These are phyloP conservation scores for Aspergillus amoenus DNA, from an alignment of 2,329 filamentous ascomycete genomes.

Conservation along the genomic window DNA sequence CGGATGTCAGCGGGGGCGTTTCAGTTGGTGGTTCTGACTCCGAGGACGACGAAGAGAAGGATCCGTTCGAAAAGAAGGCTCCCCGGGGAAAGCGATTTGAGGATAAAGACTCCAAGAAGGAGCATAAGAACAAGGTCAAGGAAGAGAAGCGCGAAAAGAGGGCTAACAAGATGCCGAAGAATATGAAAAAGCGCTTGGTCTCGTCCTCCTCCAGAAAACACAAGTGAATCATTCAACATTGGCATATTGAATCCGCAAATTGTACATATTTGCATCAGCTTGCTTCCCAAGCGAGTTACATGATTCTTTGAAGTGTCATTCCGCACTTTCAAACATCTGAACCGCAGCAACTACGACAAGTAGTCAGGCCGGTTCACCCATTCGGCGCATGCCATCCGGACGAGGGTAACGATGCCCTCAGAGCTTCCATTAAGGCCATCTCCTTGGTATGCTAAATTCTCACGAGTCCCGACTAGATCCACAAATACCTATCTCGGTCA, in stretches of 20 bases:
- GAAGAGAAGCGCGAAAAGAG: conserved; percentile 93
- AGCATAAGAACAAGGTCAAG: conserved; percentile 88
- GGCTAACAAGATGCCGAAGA: conserved; percentile 94
- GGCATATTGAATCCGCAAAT: background rate
- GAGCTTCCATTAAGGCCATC: background rate
- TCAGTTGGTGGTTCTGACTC: conserved; percentile 33
- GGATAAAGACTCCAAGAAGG: conserved; percentile 86
- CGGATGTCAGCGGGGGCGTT: conserved; percentile 36
- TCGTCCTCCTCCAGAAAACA: conserved; percentile 35
- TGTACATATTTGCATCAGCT: background rate
- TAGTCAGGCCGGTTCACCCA: background rate
- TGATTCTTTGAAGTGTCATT: background rate
- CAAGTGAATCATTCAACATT: conserved; percentile 3
- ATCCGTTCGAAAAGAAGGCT: conserved; percentile 61
- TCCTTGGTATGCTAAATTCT: background rate
- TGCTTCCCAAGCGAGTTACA: background rate
- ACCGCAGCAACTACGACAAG: background rate
- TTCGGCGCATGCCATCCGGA: background rate
- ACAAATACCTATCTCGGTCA: background rate
- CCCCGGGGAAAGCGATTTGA: conserved; percentile 83
- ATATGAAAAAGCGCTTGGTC: conserved; percentile 72
- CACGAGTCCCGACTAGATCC: background rate
- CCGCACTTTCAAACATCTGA: background rate
- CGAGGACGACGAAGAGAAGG: conserved; percentile 46
- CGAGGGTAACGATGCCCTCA: background rate